Evolutionary conservation across 768 basidiomycete genomes (phyloP).

Genomic region (Leccinum olivaceopallidum): DNA sequence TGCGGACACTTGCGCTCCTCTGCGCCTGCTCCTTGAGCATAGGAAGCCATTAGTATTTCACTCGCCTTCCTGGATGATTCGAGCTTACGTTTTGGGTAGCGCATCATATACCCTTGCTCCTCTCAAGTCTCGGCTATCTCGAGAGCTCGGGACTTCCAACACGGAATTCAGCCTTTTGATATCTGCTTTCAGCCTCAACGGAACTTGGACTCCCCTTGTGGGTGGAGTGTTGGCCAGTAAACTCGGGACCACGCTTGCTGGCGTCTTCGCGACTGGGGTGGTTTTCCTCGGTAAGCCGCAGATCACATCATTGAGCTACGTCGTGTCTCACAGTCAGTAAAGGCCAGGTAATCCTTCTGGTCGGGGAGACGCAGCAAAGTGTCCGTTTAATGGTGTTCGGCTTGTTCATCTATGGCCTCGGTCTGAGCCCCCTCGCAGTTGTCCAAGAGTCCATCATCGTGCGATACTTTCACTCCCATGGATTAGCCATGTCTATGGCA

Average conservation of each 20-base stretch:
- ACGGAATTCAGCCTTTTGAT: constrained; percentile 78
- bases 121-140: constrained; percentile 65
- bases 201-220: constrained; percentile 75
- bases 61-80: not conserved
- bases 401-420: constrained; percentile 78
- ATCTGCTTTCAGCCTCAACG: constrained; percentile 75
- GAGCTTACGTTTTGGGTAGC: constrained; percentile 36
- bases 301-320: not conserved
- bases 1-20: constrained; percentile 61
- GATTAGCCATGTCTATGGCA: constrained; percentile 74
- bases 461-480: constrained; percentile 75
- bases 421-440: constrained; percentile 77
- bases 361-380: constrained; percentile 59
- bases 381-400: constrained; percentile 75
- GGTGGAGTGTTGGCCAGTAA: constrained; percentile 71
- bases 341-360: constrained; percentile 68
- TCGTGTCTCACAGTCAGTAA: constrained; percentile 11
- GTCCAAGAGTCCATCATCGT: constrained; percentile 86
- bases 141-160: constrained; percentile 74
- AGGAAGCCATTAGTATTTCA: constrained; percentile 72
- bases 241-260: constrained; percentile 69
- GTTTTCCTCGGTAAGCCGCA: constrained; percentile 55
- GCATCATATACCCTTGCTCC: constrained; percentile 77
- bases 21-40: constrained; percentile 75
- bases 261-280: constrained; percentile 73